Percentiles rank a stretch among this genome's conserved stretches.
Conservation (phyloP, 768 basidiomycete genomes). For the Fistulinella prunicolor region DNA sequence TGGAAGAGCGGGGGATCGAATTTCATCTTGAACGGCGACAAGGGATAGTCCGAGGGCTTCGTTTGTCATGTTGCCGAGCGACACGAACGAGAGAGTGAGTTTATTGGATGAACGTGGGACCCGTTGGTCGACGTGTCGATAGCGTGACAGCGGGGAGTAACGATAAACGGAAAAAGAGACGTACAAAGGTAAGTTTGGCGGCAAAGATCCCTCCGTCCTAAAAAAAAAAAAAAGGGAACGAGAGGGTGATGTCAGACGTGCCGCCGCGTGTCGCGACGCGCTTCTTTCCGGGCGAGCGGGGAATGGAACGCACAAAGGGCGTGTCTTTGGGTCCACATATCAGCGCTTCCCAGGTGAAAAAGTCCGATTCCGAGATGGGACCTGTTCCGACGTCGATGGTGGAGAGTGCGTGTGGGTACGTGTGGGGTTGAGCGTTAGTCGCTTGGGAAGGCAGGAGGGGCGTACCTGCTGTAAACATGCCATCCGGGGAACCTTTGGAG, state of each 20-base stretch:
- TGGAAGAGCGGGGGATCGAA: slow-evolving; percentile 98
- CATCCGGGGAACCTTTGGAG: slow-evolving; percentile 76
- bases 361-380: slow-evolving; percentile 87
- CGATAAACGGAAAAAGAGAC: slow-evolving; percentile 39
- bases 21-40: slow-evolving; percentile 99
- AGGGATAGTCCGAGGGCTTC: slow-evolving; percentile 85
- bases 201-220: slow-evolving; percentile 95
- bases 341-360: slow-evolving; percentile 95
- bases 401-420: not conserved
- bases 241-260: no score
- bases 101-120: no score
- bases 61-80: not conserved
- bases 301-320: slow-evolving; percentile 66
- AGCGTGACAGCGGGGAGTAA: no score
- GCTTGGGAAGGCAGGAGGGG: no score
- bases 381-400: no score
- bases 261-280: no score
- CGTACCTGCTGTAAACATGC: slow-evolving; percentile 91
- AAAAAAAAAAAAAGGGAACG: not conserved
- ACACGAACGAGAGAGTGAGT: no score
- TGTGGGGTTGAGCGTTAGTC: no score
- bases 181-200: slow-evolving; percentile 88
- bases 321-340: slow-evolving; percentile 94
- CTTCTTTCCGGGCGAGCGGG: no score
- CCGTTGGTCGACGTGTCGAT: no score